Conservation (phyloP, 306 rosid genomes). For the Cajanus cajan region DNA sequence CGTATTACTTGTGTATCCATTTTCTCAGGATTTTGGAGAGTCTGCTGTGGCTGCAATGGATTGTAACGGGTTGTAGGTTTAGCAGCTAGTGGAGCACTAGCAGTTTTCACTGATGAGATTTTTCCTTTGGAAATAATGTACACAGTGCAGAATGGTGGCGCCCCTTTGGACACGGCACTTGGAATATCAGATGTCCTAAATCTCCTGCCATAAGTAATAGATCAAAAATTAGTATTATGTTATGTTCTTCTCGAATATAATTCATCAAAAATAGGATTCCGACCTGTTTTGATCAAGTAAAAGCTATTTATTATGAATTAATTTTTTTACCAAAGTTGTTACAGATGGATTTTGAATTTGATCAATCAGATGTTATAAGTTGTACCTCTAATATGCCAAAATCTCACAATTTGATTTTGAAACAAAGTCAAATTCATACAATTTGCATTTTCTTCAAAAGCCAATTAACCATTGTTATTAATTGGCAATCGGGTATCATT, state of each 20-base stretch:
- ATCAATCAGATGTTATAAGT: not conserved
- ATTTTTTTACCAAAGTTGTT: not conserved
- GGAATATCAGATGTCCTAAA: constrained; percentile 63
- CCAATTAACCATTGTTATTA: not conserved
- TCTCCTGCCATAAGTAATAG: constrained; percentile 46
- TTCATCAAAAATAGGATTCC: not conserved
- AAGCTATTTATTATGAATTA: not conserved
- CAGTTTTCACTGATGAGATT: constrained; percentile 51
- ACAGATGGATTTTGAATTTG: not conserved
- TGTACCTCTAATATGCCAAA: not conserved
- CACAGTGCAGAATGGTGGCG: constrained; percentile 74
- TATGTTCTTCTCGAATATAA: not conserved
- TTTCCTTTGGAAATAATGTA: constrained; percentile 76
- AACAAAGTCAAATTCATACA: not conserved
- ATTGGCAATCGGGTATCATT: not conserved
- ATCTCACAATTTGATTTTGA: not conserved
- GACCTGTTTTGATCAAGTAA: not conserved
- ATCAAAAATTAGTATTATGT: constrained; percentile 1
- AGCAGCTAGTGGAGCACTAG: constrained; percentile 38
- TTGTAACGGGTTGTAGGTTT: constrained; percentile 16
- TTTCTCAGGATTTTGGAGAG: constrained; percentile 7
- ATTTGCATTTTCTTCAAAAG: not conserved
- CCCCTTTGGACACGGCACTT: constrained; percentile 56
- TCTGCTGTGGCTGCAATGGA: not conserved
- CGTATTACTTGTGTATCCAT: constrained; percentile 5